Evolutionary conservation across 2,329 filamentous ascomycete species (phyloP), one percentile per base, ranked within the genome.

Genomic region (Neofusicoccum kwambonambiense): DNA sequence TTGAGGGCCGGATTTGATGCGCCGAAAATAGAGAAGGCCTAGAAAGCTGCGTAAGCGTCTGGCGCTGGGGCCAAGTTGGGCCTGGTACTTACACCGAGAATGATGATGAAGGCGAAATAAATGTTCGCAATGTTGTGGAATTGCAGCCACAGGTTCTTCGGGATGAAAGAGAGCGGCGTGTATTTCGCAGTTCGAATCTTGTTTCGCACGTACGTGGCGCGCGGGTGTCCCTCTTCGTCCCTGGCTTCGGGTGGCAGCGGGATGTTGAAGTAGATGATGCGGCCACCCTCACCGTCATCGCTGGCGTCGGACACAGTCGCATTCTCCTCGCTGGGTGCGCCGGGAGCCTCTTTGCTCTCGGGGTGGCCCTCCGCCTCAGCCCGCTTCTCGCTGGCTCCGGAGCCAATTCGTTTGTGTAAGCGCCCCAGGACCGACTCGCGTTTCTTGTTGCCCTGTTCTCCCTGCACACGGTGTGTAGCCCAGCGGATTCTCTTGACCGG

Each of bases 131-230:
- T 90, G 75, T 98, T 98, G 80, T 99, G 94, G 75, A 99, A 98
- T 78, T 99, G 96, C 69, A 96, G 92, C 88, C 90, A 99, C 74
- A 99, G 76, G 79, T 99, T 98, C 82, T 98, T 98, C 13, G 95
- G 95, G 34, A 99, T 78, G 79, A 99, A 99, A 66, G 91, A 96
- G 68, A 99, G 79, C 8, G 96, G 90, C 7, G 95, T 99, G 78
- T 99, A 99, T 80, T 98, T 99, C 66, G 95, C 92, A 3, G 95
- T 99, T 71, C 96, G 87, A 76, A 99, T 97, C 84, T 99, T 99
- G 83, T 99, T 99, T 70, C 94, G 86, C 56, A 91, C 85, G 77
- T 90, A 99, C 22, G 86, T 82, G 65, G 86, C 83, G 62, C 82
- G 76, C 2, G 93, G 90, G 66, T 87, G 84, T 41, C 93, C 95